A percentile compares a stretch with the other conserved stretches of the same genome.
These are phyloP conservation scores for Ceratonia siliqua DNA, from an alignment of 306 rosid species.

Conservation along the genomic window DNA sequence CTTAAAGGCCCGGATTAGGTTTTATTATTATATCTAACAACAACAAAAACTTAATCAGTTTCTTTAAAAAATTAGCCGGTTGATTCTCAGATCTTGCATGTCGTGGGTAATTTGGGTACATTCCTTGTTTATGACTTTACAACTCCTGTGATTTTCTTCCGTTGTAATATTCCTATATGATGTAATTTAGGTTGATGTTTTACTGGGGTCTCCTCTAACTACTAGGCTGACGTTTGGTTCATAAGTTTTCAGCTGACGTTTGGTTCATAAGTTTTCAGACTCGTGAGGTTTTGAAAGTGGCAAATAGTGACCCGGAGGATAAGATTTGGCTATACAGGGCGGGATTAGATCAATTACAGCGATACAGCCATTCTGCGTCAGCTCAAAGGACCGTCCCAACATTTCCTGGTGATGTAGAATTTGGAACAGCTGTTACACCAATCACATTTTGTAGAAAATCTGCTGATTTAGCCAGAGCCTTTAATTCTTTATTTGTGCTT, in stretches of 20 bases:
- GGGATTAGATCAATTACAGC: conserved; percentile 48
- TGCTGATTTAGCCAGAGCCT: conserved; percentile 52
- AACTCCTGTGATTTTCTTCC: not conserved
- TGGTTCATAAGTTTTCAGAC: conserved; percentile 66
- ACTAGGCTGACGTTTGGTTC: conserved; percentile 44
- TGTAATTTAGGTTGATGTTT: conserved; percentile 23
- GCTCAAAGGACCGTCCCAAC: conserved; percentile 42
- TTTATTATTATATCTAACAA: not conserved
- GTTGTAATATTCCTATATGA: conserved; percentile 14
- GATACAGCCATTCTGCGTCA: conserved; percentile 43
- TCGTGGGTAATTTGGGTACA: not conserved
- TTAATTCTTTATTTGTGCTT: conserved; percentile 69
- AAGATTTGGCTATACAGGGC: conserved; percentile 67
- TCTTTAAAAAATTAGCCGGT: not conserved
- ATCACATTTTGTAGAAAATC: conserved; percentile 59
- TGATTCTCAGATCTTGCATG: not conserved
- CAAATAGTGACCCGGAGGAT: conserved; percentile 55
- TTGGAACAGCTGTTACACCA: conserved; percentile 61
- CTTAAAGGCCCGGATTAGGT: not conserved
- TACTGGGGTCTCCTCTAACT: conserved; percentile 31
- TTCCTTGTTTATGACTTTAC: conserved; percentile 7
- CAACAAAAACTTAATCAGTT: not conserved
- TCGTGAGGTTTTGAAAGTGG: conserved; percentile 60
- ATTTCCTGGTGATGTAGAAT: conserved; percentile 50
- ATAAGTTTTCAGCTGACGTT: conserved; percentile 67